Percentiles rank a stretch among this genome's conserved stretches.
These are phyloP conservation scores for Lactarius pseudohatsudake DNA, from an alignment of 768 basidiomycete species.

Conservation along the genomic window DNA sequence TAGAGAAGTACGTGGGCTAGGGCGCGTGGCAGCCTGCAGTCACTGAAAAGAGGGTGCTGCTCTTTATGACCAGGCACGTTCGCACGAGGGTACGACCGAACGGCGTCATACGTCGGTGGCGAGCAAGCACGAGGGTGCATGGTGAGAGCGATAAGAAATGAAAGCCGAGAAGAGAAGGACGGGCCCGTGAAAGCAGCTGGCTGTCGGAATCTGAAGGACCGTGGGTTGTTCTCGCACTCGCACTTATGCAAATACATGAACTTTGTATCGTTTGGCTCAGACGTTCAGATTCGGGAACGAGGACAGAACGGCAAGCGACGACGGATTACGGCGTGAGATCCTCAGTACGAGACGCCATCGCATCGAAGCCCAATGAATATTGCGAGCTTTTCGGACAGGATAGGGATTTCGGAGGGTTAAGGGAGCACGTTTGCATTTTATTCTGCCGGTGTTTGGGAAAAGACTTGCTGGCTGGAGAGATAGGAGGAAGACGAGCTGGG, in stretches of 20 bases:
- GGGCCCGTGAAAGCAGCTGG: not conserved
- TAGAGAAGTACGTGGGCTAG: not conserved
- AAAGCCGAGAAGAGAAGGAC: constrained; percentile 15
- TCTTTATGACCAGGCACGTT: constrained; percentile 17
- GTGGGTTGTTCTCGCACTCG: not conserved
- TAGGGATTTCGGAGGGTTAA: not conserved
- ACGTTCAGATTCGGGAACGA: not conserved
- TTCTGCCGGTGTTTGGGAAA: not conserved
- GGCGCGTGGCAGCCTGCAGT: constrained; percentile 9
- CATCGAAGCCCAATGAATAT: not conserved
- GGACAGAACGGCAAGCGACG: not conserved
- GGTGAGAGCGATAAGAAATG: constrained; percentile 14
- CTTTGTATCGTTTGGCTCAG: not conserved
- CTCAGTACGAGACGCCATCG: constrained; percentile 2
- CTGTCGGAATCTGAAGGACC: constrained; percentile 9
- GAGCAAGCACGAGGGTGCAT: not conserved
- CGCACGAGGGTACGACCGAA: constrained; percentile 6
- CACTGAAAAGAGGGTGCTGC: constrained; percentile 15
- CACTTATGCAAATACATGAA: constrained; percentile 5
- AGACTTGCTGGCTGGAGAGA: not conserved
- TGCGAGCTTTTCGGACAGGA: not conserved
- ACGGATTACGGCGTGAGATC: not conserved
- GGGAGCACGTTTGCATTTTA: not conserved
- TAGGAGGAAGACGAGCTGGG: constrained; percentile 9
- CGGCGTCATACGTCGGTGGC: constrained; percentile 11